Conservation (phyloP, 805 yeast species). For the Candida vartiovaarae region DNA sequence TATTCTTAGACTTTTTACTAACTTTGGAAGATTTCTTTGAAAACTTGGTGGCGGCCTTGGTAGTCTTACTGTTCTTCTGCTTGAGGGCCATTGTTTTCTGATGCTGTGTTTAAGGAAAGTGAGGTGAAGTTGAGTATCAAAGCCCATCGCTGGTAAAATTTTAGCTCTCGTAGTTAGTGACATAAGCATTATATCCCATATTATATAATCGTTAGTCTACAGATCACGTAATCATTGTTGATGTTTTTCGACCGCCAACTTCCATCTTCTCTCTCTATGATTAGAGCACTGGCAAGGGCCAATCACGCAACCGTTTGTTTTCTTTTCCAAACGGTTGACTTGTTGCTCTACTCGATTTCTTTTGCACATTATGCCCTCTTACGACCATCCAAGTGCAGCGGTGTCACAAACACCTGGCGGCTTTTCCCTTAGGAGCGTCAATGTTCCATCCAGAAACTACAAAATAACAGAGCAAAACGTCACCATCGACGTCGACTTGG, state of each 20-base stretch:
- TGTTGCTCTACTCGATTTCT: neutral
- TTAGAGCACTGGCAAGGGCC: too few relatives aligned
- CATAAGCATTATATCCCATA: too few relatives aligned
- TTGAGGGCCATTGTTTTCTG: neutral
- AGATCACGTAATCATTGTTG: too few relatives aligned
- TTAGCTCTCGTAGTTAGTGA: too few relatives aligned
- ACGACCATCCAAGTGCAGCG: slow-evolving; percentile 16
- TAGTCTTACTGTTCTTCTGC: neutral
- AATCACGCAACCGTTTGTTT: too few relatives aligned
- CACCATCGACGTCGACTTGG: slow-evolving; percentile 69
- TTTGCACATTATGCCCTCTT: slow-evolving; percentile 10
- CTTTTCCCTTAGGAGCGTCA: slow-evolving; percentile 3
- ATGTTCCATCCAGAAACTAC: slow-evolving; percentile 28
- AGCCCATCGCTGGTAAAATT: too few relatives aligned
- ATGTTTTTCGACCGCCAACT: too few relatives aligned
- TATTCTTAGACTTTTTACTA: slow-evolving; percentile 7
- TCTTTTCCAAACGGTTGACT: too few relatives aligned
- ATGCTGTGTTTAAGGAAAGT: neutral
- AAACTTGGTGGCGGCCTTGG: neutral
- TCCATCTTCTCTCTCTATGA: too few relatives aligned
- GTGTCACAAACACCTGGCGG: slow-evolving; percentile 13
- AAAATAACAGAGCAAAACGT: slow-evolving; percentile 82
- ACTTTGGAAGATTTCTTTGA: slow-evolving; percentile 8
- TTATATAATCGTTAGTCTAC: too few relatives aligned
- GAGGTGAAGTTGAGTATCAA: too few relatives aligned